These are phyloP conservation scores for Micromonas pusilla DNA, from an alignment of 139 green algal genomes.

Conservation along the genomic window DNA sequence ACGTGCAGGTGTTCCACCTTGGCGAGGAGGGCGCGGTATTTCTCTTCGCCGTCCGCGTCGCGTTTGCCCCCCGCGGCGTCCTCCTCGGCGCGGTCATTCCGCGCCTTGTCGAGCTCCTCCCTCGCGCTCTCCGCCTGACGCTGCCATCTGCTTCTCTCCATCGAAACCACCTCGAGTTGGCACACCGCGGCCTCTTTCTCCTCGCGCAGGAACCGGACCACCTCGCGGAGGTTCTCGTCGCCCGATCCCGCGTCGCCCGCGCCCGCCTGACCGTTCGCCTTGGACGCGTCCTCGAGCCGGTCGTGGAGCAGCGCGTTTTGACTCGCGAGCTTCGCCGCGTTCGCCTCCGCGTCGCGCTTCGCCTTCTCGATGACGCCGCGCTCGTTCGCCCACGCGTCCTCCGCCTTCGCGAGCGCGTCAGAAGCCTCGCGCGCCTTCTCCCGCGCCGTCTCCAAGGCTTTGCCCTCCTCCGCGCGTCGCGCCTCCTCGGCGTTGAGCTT, in stretches of 20 bases:
- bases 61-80: not conserved
- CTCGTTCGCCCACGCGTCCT: not conserved
- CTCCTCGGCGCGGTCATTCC: not conserved
- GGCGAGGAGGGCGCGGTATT: not conserved
- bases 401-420: not conserved
- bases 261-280: not conserved
- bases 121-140: not conserved
- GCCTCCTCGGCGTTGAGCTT: slow-evolving; percentile 5
- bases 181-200: not conserved
- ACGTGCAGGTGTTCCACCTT: slow-evolving; percentile 8
- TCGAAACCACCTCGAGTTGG: not conserved
- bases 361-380: not conserved
- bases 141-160: not conserved
- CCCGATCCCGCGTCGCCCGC: not conserved
- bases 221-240: not conserved
- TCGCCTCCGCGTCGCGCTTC: slow-evolving; percentile 7
- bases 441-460: not conserved
- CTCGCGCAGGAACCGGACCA: not conserved
- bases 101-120: not conserved
- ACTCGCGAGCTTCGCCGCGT: not conserved
- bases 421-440: not conserved
- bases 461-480: not conserved
- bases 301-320: slow-evolving; percentile 16
- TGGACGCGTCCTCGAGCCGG: slow-evolving; percentile 1
- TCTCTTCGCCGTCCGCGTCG: not conserved